A percentile compares a stretch with the other conserved stretches of the same genome.
These are phyloP conservation scores for Aquilaria sinensis DNA, from an alignment of 345 rosid genomes.

Conservation along the genomic window DNA sequence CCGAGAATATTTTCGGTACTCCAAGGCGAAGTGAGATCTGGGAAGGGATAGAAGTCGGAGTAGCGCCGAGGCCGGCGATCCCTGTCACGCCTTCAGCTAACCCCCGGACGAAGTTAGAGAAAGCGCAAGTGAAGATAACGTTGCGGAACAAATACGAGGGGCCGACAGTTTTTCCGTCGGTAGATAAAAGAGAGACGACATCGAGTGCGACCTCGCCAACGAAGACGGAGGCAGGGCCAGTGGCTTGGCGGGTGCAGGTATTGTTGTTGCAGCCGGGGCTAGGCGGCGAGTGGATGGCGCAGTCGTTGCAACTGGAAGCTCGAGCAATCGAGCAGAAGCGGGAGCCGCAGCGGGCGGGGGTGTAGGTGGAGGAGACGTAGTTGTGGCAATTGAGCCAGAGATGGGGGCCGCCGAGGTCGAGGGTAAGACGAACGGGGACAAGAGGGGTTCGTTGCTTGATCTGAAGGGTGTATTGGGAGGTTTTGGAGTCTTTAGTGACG, in stretches of 20 bases:
- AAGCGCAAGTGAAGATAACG: slow-evolving; percentile 27
- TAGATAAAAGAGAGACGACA: slow-evolving; percentile 29
- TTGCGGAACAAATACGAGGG: slow-evolving; percentile 20
- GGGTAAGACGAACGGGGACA: slow-evolving; percentile 5
- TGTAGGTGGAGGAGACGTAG: slow-evolving; percentile 41
- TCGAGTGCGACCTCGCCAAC: slow-evolving; percentile 34
- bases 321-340: slow-evolving; percentile 29
- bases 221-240: not conserved
- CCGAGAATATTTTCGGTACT: slow-evolving; percentile 21
- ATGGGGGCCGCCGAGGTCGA: slow-evolving; percentile 38
- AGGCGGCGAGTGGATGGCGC: slow-evolving; percentile 17
- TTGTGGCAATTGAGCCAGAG: slow-evolving; percentile 42
- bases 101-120: slow-evolving; percentile 14
- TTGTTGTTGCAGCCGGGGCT: slow-evolving; percentile 44
- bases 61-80: slow-evolving; percentile 35
- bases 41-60: slow-evolving; percentile 20
- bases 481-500: slow-evolving; percentile 15
- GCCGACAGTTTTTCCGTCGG: slow-evolving; percentile 39
- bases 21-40: slow-evolving; percentile 25
- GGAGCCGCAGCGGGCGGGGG: slow-evolving; percentile 26
- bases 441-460: slow-evolving; percentile 24
- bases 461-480: slow-evolving; percentile 15
- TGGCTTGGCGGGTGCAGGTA: slow-evolving; percentile 28
- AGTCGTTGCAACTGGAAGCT: slow-evolving; percentile 16
- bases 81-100: slow-evolving; percentile 27